Percentiles rank a stretch among this genome's conserved stretches.
Evolutionary conservation across 2,329 filamentous ascomycete species (phyloP).

Genomic region (Monilinia vaccinii-corymbosi): DNA sequence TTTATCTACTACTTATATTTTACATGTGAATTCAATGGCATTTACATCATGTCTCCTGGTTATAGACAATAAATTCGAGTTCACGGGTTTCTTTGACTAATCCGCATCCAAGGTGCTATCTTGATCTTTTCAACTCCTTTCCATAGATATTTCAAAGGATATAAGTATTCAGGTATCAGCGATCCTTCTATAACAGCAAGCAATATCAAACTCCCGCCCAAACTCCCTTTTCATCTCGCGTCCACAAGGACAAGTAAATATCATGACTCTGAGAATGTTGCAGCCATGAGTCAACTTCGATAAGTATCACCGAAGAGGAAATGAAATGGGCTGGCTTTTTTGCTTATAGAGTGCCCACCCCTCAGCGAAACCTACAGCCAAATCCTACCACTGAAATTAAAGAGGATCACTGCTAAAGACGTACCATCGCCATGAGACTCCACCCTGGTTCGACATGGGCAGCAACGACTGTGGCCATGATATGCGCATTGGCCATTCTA

Average conservation of each 20-base stretch:
- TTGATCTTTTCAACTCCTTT: neutral
- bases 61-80: too few species aligned
- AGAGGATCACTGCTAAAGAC: neutral
- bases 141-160: neutral
- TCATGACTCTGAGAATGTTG: neutral
- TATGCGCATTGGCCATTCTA: neutral
- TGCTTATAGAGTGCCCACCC: neutral
- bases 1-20: too few species aligned
- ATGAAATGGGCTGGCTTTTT: neutral
- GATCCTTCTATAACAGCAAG: neutral
- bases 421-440: neutral
- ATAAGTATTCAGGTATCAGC: neutral
- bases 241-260: neutral
- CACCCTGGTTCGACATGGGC: too few species aligned
- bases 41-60: too few species aligned
- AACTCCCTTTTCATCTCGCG: neutral
- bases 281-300: neutral
- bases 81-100: too few species aligned
- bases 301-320: neutral
- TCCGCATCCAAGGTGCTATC: too few species aligned
- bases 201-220: neutral
- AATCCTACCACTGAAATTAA: neutral
- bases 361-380: neutral
- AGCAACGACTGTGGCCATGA: too few species aligned
- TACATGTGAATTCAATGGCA: too few species aligned